Base-by-base conservation (phyloP, 768 basidiomycete species). In the Paxillus involutus region DNA sequence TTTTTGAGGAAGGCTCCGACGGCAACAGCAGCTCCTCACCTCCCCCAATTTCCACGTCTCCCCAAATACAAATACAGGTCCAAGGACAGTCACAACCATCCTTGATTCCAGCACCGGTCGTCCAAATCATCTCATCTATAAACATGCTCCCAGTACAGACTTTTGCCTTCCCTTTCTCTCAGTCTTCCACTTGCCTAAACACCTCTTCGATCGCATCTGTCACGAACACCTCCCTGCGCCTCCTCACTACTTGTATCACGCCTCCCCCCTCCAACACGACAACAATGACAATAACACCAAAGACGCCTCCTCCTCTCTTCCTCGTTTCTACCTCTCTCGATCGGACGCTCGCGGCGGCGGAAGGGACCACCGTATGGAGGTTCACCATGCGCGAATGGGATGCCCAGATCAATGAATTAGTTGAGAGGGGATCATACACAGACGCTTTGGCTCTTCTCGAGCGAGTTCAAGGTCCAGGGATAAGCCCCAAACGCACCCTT, bases 391-490 rank as follows among this genome's bases (percentile, higher is more conserved):
- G 78, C 58, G 73, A 86, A 0, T 90, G 93, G 87, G 78, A 81
- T 6, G 82, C 85, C 19, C 91, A 96, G 61, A 79, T 97, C 14
- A 92, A 96, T 57, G 91, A 95, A 62, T 78, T 96, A 17, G 84
- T 94, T 3, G 68, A 75, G 32, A 77, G 69, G 4, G 88, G 86
- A 0, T 72, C 78, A 32, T 94, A 94, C 66, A 74, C 77, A 0
- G 89, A 96, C 62, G 94, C 91, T 0, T 76, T 94, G n/a, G 80
- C 86, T 2, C 73, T 96, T 7, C 73, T 96, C 9, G 86, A 90
- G 47, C 83, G 41, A 11, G 40, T 67, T 16, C 45, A 59, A 16
- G 56, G 58, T 11, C 43, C 53, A 2, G 45, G 33, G 12, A 46
- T 55, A 14, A 58, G 58, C 35, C 56, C 60, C 0, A 75, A 87